These are phyloP conservation scores for Saccharum hybrid DNA, from an alignment of 202 grass and related monocot genomes.

Conservation along the genomic window DNA sequence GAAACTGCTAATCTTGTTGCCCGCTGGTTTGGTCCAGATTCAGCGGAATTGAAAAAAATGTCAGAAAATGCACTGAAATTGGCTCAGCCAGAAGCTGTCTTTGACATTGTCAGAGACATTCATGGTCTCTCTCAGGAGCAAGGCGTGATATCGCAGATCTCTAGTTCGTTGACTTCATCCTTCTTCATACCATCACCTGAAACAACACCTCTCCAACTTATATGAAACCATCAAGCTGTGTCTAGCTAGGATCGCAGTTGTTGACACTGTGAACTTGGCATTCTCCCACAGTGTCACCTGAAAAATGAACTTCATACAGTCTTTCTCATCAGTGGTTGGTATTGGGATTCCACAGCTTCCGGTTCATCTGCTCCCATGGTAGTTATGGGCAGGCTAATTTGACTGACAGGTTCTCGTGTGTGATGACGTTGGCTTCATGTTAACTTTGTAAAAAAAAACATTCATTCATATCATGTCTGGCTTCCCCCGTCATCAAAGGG, in stretches of 20 bases:
- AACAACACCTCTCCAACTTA: constrained; percentile 44
- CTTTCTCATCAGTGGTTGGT: constrained; percentile 5
- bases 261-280: constrained; percentile 37
- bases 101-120: constrained; percentile 85
- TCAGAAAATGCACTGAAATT: constrained; percentile 86
- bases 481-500: not conserved
- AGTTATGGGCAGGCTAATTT: constrained; percentile 18
- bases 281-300: constrained; percentile 17
- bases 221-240: constrained; percentile 49
- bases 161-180: constrained; percentile 70
- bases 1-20: constrained; percentile 75
- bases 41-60: constrained; percentile 71
- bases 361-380: not conserved
- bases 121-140: constrained; percentile 64
- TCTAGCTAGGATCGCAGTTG: constrained; percentile 52
- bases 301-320: constrained; percentile 6
- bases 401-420: constrained; percentile 32
- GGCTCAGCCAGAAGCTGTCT: constrained; percentile 84
- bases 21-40: constrained; percentile 72
- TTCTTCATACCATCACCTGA: constrained; percentile 67
- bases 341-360: constrained; percentile 6
- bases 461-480: constrained; percentile 37
- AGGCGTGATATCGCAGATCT: constrained; percentile 72
- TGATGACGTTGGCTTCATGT: constrained; percentile 33
- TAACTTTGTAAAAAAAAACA: constrained; percentile 41